phyloP scores from a whole-genome alignment of 371 early-diverging fungal genomes.

The Mucor indicus region DNA sequence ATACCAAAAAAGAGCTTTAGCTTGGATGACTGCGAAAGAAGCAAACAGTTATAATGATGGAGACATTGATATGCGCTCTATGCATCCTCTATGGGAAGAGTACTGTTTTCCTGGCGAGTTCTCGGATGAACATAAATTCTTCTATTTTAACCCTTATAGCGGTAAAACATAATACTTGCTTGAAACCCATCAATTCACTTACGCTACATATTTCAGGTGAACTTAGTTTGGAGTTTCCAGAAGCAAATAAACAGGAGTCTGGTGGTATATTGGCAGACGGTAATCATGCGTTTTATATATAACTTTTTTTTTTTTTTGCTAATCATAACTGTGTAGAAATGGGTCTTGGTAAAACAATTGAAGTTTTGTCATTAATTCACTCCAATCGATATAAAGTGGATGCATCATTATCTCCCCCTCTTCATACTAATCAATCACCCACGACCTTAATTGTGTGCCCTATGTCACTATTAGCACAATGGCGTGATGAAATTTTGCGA shows the following conservation, averaged over 20 bases:
- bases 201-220: slow-evolving; percentile 26
- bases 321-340: slow-evolving; percentile 51
- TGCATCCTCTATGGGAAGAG: slow-evolving; percentile 69
- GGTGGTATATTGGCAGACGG: slow-evolving; percentile 78
- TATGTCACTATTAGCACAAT: slow-evolving; percentile 67
- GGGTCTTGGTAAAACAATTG: slow-evolving; percentile 91
- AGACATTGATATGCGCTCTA: slow-evolving; percentile 34
- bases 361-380: slow-evolving; percentile 75
- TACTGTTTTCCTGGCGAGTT: slow-evolving; percentile 44
- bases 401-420: background rate
- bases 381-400: slow-evolving; percentile 35
- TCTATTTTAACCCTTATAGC: slow-evolving; percentile 66
- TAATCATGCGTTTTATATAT: background rate
- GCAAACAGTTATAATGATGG: slow-evolving; percentile 19
- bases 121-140: slow-evolving; percentile 19
- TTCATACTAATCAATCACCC: slow-evolving; percentile 28
- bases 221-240: slow-evolving; percentile 53
- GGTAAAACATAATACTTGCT: slow-evolving; percentile 17
- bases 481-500: slow-evolving; percentile 64
- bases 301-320: background rate
- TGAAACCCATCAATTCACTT: background rate
- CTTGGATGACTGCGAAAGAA: slow-evolving; percentile 67
- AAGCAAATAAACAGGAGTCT: slow-evolving; percentile 45
- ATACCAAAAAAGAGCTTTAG: slow-evolving; percentile 63
- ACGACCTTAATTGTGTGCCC: slow-evolving; percentile 71